These are phyloP conservation scores for Euphrasia arctica DNA, from an alignment of 305 asterid genomes.

Conservation along the genomic window DNA sequence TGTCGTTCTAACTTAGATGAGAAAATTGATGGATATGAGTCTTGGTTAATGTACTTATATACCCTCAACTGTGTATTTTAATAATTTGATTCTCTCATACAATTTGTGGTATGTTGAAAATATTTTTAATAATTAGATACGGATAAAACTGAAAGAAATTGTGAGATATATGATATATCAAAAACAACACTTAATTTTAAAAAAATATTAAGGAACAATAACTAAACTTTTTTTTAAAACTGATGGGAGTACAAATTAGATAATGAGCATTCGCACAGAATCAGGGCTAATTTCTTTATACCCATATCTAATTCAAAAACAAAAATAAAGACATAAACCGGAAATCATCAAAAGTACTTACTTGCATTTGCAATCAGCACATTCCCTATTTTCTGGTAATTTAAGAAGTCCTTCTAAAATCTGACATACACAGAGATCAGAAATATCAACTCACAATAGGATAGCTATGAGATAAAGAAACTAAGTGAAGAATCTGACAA, in stretches of 20 bases:
- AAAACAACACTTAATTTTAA: too few relatives aligned
- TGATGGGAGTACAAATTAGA: not conserved
- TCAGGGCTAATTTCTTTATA: constrained; percentile 9
- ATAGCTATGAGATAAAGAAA: not conserved
- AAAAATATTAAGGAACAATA: too few relatives aligned
- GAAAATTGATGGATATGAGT: too few relatives aligned
- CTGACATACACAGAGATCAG: constrained; percentile 44
- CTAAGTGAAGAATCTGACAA: not conserved
- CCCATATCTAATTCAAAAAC: constrained; percentile 8
- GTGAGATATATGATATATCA: too few relatives aligned
- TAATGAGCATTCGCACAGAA: constrained; percentile 15
- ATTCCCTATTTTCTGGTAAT: constrained; percentile 98
- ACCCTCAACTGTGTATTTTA: too few relatives aligned
- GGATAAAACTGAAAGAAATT: too few relatives aligned
- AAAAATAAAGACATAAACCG: not conserved
- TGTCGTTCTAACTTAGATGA: not conserved
- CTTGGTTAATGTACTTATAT: too few relatives aligned
- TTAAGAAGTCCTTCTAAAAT: constrained; percentile 96
- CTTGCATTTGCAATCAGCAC: constrained; percentile 99
- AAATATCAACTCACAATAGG: constrained; percentile 20
- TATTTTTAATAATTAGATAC: too few relatives aligned
- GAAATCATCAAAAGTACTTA: constrained; percentile 38
- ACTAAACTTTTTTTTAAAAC: too few relatives aligned
- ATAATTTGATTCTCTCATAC: too few relatives aligned
- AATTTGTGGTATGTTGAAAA: too few relatives aligned